Evolutionary conservation across 202 grass and related monocot species (phyloP).

Genomic region (Musa balbisiana): DNA sequence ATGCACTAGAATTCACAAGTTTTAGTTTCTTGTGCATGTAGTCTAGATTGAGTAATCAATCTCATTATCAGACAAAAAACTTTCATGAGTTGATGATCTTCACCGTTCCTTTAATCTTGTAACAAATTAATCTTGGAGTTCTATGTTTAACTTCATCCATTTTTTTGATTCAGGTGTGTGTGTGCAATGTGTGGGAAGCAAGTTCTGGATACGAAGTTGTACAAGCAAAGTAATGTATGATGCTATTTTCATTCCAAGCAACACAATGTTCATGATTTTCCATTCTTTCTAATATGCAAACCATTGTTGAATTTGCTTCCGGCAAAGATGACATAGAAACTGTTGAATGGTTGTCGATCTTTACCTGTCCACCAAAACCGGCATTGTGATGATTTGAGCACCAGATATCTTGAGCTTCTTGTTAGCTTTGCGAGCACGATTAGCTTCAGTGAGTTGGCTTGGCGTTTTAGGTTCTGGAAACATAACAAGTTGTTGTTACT

Average conservation of each 20-base stretch:
- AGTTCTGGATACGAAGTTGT: conserved; percentile 88
- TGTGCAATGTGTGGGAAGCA: conserved; percentile 98
- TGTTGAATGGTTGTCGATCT: not conserved
- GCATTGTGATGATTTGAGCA: not conserved
- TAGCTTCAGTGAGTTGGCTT: not conserved
- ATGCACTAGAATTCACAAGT: not conserved
- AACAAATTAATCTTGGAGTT: not conserved
- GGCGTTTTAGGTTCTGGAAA: not conserved
- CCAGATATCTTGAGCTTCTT: not conserved
- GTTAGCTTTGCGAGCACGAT: not conserved
- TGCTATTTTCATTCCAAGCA: not conserved
- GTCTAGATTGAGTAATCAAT: not conserved
- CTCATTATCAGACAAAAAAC: not conserved
- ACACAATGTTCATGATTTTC: not conserved
- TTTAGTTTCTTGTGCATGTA: not conserved
- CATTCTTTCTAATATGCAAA: not conserved
- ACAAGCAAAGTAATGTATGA: conserved; percentile 99
- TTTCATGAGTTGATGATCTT: not conserved
- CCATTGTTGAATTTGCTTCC: not conserved
- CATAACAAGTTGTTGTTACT: not conserved
- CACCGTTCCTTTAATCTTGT: not conserved
- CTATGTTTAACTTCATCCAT: not conserved
- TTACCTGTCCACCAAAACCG: not conserved
- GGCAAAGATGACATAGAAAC: not conserved
- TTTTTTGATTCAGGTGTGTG: conserved; percentile 47